A percentile compares a stretch with the other conserved stretches of the same genome.
Conservation (phyloP, 257 asterid genomes). For the Phtheirospermum japonicum region DNA sequence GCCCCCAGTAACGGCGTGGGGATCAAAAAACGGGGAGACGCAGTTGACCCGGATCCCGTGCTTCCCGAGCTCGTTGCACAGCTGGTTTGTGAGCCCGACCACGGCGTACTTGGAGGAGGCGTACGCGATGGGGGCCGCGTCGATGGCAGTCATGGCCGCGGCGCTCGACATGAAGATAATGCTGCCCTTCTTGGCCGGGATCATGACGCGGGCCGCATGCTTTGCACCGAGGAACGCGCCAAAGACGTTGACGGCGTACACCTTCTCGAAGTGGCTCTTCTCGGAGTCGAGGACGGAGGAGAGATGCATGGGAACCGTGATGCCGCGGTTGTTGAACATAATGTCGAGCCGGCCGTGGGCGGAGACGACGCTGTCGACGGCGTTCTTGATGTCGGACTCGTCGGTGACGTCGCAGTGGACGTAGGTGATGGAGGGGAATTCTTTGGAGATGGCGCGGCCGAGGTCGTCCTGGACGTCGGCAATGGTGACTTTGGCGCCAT, state of each 20-base stretch:
- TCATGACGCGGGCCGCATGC: too few relatives aligned
- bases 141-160: slow-evolving; percentile 22
- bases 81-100: too few relatives aligned
- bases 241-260: slow-evolving; percentile 29
- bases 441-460: slow-evolving; percentile 13
- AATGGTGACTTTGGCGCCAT: slow-evolving; percentile 23
- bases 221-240: slow-evolving; percentile 37
- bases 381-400: too few relatives aligned
- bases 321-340: too few relatives aligned
- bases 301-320: too few relatives aligned
- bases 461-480: slow-evolving; percentile 25
- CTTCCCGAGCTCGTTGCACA: too few relatives aligned
- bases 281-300: too few relatives aligned
- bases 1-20: slow-evolving; percentile 19
- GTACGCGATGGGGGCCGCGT: slow-evolving; percentile 22
- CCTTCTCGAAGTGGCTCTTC: slow-evolving; percentile 31
- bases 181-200: slow-evolving; percentile 28
- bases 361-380: too few relatives aligned
- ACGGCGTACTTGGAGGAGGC: too few relatives aligned
- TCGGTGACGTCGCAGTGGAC: too few relatives aligned
- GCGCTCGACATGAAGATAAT: slow-evolving; percentile 32
- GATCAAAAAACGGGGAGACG: slow-evolving; percentile 32
- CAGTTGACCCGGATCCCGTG: slow-evolving; percentile 43
- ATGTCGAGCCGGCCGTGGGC: too few relatives aligned
- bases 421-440: slow-evolving; percentile 6